Conservation (phyloP, 2,329 filamentous ascomycete species). For the Exserohilum turcica region DNA sequence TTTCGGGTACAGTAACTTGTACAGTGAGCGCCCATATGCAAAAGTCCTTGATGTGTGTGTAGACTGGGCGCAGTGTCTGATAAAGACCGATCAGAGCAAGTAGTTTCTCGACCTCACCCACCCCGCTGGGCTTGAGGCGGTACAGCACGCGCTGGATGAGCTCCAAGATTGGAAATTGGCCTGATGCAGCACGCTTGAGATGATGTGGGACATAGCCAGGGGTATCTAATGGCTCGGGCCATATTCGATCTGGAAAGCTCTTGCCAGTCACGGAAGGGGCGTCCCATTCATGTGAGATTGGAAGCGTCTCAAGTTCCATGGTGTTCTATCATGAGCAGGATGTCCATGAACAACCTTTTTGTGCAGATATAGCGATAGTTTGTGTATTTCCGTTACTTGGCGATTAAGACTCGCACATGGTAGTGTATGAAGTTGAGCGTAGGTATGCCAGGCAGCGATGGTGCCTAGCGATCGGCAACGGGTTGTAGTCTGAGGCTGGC, state of each 20-base stretch:
- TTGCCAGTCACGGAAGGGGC: not conserved
- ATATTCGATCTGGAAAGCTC: conserved; percentile 8
- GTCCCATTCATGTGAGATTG: not conserved
- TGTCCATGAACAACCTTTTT: not conserved
- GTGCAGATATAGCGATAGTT: not conserved
- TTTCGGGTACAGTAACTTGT: conserved; percentile 29
- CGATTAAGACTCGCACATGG: no score
- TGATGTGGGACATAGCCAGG: conserved; percentile 32
- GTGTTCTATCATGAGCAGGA: not conserved
- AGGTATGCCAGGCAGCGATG: no score
- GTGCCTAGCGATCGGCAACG: no score
- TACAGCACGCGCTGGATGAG: conserved; percentile 34
- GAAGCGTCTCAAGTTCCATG: not conserved
- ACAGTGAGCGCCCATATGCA: conserved; percentile 28
- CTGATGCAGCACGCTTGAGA: conserved; percentile 25
- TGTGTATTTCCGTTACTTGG: not conserved
- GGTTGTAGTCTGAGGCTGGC: no score
- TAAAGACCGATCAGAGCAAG: conserved; percentile 33
- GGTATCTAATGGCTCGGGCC: conserved; percentile 33
- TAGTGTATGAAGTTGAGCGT: no score
- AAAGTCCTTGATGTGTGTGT: conserved; percentile 22
- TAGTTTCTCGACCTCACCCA: conserved; percentile 27
- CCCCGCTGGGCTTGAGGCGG: conserved; percentile 24
- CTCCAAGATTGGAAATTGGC: conserved; percentile 33
- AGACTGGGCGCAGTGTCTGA: conserved; percentile 26